These are phyloP conservation scores for Ceriops tagal DNA, from an alignment of 345 rosid genomes.

Conservation along the genomic window DNA sequence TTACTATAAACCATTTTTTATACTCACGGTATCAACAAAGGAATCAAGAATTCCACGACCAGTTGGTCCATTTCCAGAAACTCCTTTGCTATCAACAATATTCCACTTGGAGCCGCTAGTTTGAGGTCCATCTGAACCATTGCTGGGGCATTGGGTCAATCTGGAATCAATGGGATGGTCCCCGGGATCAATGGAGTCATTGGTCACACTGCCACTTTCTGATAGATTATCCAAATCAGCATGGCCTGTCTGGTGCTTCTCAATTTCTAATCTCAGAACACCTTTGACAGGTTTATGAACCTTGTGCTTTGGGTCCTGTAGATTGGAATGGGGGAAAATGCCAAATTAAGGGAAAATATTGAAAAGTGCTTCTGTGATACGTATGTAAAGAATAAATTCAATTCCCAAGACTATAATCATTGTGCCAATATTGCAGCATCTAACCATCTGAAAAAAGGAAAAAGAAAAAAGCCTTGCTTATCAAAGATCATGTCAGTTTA, in stretches of 20 bases:
- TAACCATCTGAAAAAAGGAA: neutral
- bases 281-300: conserved; percentile 97
- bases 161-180: conserved; percentile 52
- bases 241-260: conserved; percentile 70
- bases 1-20: neutral
- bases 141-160: conserved; percentile 57
- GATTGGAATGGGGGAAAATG: conserved; percentile 12
- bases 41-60: conserved; percentile 50
- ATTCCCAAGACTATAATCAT: neutral
- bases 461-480: too few species aligned
- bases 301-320: conserved; percentile 87
- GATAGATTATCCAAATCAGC: conserved; percentile 74
- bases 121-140: conserved; percentile 65
- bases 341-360: conserved; percentile 13
- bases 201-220: conserved; percentile 81
- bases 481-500: too few species aligned
- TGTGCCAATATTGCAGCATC: neutral
- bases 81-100: conserved; percentile 53
- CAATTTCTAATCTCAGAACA: conserved; percentile 82
- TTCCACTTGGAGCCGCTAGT: conserved; percentile 56
- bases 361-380: neutral
- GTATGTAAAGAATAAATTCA: neutral
- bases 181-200: conserved; percentile 73
- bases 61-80: conserved; percentile 53
- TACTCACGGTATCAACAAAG: conserved; percentile 62